phyloP scores from a whole-genome alignment of 306 rosid species.

The Quillaja saponaria region DNA sequence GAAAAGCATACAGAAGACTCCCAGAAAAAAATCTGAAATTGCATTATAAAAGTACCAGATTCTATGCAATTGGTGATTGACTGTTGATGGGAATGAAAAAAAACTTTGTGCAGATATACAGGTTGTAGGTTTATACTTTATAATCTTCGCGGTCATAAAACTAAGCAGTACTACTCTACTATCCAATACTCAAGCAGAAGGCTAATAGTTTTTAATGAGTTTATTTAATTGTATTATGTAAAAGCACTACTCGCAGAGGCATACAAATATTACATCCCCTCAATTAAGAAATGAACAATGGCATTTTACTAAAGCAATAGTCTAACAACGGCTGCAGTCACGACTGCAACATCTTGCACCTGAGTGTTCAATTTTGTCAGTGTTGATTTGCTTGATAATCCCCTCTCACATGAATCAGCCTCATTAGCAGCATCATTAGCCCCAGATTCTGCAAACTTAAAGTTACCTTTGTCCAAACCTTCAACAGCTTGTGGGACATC shows the following conservation, averaged over 20 bases:
- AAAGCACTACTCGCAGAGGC: slow-evolving; percentile 16
- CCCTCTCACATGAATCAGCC: slow-evolving; percentile 33
- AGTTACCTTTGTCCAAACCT: slow-evolving; percentile 37
- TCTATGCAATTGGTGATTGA: too few species aligned
- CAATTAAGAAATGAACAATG: neutral
- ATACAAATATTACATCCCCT: too few species aligned
- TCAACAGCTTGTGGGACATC: slow-evolving; percentile 43
- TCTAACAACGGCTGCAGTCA: slow-evolving; percentile 41
- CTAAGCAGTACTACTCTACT: too few species aligned
- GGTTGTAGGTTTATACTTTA: too few species aligned
- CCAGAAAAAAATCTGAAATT: too few species aligned
- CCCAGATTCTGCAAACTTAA: slow-evolving; percentile 43
- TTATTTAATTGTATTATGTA: neutral
- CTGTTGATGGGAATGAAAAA: too few species aligned
- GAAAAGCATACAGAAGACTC: too few species aligned
- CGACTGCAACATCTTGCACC: slow-evolving; percentile 28
- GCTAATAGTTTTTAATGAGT: slow-evolving; percentile 1
- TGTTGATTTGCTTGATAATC: slow-evolving; percentile 41
- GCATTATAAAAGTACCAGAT: too few species aligned
- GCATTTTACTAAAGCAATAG: slow-evolving; percentile 29
- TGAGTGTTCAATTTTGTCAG: slow-evolving; percentile 28
- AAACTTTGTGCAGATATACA: too few species aligned
- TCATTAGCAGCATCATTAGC: slow-evolving; percentile 37
- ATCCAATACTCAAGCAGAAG: too few species aligned
- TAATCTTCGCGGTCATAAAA: too few species aligned